Evolutionary conservation across 345 rosid species (phyloP), one percentile per base, ranked within the genome.

Genomic region (Euclidium syriacum): DNA sequence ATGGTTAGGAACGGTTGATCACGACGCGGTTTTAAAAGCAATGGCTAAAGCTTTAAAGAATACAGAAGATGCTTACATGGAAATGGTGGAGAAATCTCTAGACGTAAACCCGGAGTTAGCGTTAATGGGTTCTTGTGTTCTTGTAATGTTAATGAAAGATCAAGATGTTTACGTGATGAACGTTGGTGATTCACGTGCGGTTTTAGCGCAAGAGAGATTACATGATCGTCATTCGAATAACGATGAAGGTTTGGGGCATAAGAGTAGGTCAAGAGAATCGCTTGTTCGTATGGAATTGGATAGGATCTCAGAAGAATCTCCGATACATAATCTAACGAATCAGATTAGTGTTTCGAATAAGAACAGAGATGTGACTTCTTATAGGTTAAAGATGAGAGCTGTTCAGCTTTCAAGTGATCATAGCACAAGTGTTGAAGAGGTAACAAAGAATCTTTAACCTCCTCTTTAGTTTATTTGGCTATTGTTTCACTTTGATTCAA

Each of bases 161-260:
- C 96, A 91, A 76, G 95, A 91, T 74, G 98, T 91, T 57, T 91
- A 91, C 63, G 88, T 91, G 67, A 84, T 91, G 98, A 91, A 88
- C 64, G 90, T 91, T 71, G 98, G 98, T 40, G 98, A 91, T 74
- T 88, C 96, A 70, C 79, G 98, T 29, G 91, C 74, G 41, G 82
- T 88, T 71, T 79, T 91, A 77, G 96, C 96, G 26, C 96, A 91
- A 64, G 98, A 91, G 66, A 82, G 95, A 58, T 85, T 78, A 7
- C 85, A 78, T 60, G 97, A 90, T 75, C 90, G 89, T 46, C 81
- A 86, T 48, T 73, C 83, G 32, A 83, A 79, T 80, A 86, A 70
- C 73, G 95, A 91, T 46, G 98, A 91, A 57, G 88, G 85, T 62
- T 46, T 83, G 55, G 79, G 82, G 80, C 80, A 81, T 59, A 76